Evolutionary conservation across 78 protist species (phyloP).

Genomic region (Chrysochromulina parva): DNA sequence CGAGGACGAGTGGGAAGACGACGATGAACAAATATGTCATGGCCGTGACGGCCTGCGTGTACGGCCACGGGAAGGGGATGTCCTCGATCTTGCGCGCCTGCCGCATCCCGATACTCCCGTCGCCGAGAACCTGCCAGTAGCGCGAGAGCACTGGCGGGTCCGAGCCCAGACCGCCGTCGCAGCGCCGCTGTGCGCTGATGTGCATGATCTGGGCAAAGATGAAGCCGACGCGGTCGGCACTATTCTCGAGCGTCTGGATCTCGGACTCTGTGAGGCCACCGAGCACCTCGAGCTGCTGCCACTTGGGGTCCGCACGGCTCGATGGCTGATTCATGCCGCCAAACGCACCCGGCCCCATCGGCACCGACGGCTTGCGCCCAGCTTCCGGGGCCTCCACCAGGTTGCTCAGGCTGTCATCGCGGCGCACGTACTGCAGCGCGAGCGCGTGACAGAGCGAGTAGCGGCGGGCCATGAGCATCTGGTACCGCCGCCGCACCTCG

Average conservation of each 20-base stretch:
- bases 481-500: background rate
- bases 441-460: background rate
- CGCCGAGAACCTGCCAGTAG: background rate
- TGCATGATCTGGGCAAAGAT: background rate
- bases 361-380: no score
- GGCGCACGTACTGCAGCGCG: background rate
- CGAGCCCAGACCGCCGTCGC: background rate
- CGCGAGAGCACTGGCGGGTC: background rate
- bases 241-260: no score
- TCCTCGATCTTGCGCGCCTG: background rate
- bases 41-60: background rate
- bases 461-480: background rate
- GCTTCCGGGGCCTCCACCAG: no score
- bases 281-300: no score
- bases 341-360: no score
- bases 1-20: background rate
- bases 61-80: background rate
- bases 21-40: background rate
- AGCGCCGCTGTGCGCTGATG: background rate
- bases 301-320: no score
- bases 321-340: no score
- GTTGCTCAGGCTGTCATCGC: background rate
- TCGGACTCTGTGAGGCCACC: no score
- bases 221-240: no score
- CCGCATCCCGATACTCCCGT: background rate